Conservation (phyloP, 495 filamentous ascomycete genomes). For the Neurospora hispaniola region DNA sequence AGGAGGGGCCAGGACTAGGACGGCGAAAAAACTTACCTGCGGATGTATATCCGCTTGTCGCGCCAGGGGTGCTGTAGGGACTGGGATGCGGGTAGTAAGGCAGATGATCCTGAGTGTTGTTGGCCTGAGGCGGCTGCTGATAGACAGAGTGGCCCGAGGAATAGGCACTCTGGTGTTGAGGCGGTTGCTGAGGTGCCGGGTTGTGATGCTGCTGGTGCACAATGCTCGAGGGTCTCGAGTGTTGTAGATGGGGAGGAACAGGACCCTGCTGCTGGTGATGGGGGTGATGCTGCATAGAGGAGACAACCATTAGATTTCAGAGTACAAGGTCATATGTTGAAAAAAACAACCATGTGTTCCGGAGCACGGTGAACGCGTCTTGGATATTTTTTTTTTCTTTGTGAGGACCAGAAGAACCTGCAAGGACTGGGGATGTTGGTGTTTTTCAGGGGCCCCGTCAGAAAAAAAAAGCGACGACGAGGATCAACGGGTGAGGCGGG, state of each 20-base stretch:
- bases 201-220: constrained; percentile 56
- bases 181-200: constrained; percentile 32
- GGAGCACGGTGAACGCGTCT: constrained; percentile 28
- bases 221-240: constrained; percentile 53
- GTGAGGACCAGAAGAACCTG: constrained; percentile 15
- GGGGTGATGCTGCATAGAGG: constrained; percentile 50
- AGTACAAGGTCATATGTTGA: constrained; percentile 22
- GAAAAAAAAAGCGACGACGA: constrained; percentile 25
- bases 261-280: constrained; percentile 49
- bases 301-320: constrained; percentile 39
- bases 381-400: constrained; percentile 31
- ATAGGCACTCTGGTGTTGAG: constrained; percentile 48
- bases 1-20: constrained; percentile 2
- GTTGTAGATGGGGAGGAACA: constrained; percentile 46
- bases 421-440: constrained; percentile 26
- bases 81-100: constrained; percentile 66
- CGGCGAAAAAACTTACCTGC: constrained; percentile 53
- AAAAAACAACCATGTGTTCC: constrained; percentile 20
- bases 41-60: constrained; percentile 61
- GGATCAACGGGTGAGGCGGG: constrained; percentile 36
- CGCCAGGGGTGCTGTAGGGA: constrained; percentile 62
- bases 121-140: constrained; percentile 34
- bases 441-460: constrained; percentile 19
- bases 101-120: constrained; percentile 46
- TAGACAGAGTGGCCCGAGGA: constrained; percentile 47